A percentile compares a stretch with the other conserved stretches of the same genome.
Evolutionary conservation across 2,329 filamentous ascomycete species (phyloP).

Genomic region (Fusarium longipes): DNA sequence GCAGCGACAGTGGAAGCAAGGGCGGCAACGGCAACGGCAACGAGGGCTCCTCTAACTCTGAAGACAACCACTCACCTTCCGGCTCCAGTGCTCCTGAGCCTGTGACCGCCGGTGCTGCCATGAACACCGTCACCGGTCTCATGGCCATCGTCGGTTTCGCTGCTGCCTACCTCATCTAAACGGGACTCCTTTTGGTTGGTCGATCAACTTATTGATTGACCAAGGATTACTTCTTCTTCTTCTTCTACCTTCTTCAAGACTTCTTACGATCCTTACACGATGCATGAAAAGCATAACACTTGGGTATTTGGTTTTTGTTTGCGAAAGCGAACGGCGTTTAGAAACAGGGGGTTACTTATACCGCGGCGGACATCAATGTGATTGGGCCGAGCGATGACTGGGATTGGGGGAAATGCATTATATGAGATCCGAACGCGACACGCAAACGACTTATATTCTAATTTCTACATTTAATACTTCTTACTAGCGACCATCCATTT

Average conservation of each 20-base stretch:
- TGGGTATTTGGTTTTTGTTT: slow-evolving; percentile 31
- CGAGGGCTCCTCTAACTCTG: slow-evolving; percentile 22
- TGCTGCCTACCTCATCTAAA: slow-evolving; percentile 57
- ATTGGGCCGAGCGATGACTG: slow-evolving; percentile 34
- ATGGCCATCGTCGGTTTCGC: slow-evolving; percentile 54
- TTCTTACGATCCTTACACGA: slow-evolving; percentile 43
- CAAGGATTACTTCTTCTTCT: neutral
- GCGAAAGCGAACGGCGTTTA: slow-evolving; percentile 40
- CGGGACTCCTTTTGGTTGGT: neutral
- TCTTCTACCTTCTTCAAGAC: slow-evolving; percentile 3
- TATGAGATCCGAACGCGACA: slow-evolving; percentile 35
- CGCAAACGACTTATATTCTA: slow-evolving; percentile 40
- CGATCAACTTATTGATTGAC: neutral
- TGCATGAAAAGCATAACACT: slow-evolving; percentile 39
- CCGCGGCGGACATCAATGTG: slow-evolving; percentile 26
- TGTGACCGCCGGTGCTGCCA: slow-evolving; percentile 46
- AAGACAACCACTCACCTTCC: slow-evolving; percentile 27
- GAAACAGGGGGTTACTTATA: slow-evolving; percentile 14
- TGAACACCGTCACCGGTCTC: slow-evolving; percentile 50
- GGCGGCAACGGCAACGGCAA: neutral
- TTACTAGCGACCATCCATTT: slow-evolving; percentile 41
- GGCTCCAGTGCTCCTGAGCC: slow-evolving; percentile 29
- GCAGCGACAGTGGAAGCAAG: slow-evolving; percentile 7
- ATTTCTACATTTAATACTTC: slow-evolving; percentile 36
- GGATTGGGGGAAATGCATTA: slow-evolving; percentile 27